Evolutionary conservation across 805 yeast species (phyloP), one percentile per base, ranked within the genome.

Genomic region (Saccharomyces jurei): DNA sequence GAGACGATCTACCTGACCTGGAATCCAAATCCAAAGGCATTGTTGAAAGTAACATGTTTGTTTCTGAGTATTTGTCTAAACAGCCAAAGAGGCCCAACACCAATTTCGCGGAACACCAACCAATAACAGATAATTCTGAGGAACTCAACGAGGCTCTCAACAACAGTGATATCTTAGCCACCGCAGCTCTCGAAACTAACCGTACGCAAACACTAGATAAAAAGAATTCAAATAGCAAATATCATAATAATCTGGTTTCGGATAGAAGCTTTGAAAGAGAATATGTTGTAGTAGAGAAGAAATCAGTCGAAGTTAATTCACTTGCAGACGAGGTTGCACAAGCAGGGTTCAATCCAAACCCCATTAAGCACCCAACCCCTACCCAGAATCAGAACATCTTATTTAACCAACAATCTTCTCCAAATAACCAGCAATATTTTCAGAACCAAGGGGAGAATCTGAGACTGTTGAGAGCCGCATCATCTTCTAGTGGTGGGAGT

Each of bases 301-400:
- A 96, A 50, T 89, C 94, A 0, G 97, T 92, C 3, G 98, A 94
- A 67, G 96, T 92, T 8, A 92, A 92, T 73, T 92, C 96, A 2
- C 76, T 94, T 54, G 99, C 99, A 2, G 98, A 92, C 69, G 97
- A 91, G 67, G 73, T 92, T 51, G 91, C 89, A 3, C 62, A 62
- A 48, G 51, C 62, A 13, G 63, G 62, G 5, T 50, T 59, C 13
- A 46, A 28, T 10, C 46, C 50, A 36, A 36, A 31, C 21, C 26
- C 50, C 11, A 30, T 25, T 22, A 29, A 29, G 17, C 26, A 29
- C 21, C 41, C n/a, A 30, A 21, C 50, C 6, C 28, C 25, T 3
- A 22, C 50, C 21, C 44, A n/a, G 22, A n/a, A 50, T 21, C 36
- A 49, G n/a, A 49, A 49, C 14, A 29, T 50, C 32, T 36, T 36